Evolutionary conservation across 345 rosid genomes (phyloP).

Genomic region (Populus simonii): DNA sequence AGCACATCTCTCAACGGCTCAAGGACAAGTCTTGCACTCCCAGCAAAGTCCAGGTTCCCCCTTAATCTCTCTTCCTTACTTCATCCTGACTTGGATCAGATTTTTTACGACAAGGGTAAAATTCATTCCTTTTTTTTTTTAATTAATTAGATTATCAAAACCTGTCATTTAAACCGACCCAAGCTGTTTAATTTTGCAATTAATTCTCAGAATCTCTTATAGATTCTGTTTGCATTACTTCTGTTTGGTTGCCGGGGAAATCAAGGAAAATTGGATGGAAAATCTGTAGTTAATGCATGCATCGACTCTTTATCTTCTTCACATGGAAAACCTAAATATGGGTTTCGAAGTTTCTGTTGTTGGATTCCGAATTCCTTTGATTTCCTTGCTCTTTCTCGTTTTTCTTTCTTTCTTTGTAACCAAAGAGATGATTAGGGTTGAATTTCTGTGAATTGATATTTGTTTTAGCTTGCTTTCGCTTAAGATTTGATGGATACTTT

Average conservation of each 20-base stretch:
- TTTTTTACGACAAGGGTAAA: background rate
- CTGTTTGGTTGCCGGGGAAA: background rate
- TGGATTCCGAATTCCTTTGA: background rate
- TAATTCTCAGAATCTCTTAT: too few relatives aligned
- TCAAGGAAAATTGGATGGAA: background rate
- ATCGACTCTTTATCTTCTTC: background rate
- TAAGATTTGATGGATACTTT: background rate
- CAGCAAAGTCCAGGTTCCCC: slow-evolving; percentile 4
- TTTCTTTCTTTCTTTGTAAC: background rate
- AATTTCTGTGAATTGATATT: background rate
- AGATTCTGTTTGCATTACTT: background rate
- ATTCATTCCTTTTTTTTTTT: background rate
- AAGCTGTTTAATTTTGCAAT: too few relatives aligned
- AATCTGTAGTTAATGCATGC: background rate
- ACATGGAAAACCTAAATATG: background rate
- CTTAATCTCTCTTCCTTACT: background rate
- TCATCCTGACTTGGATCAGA: too few relatives aligned
- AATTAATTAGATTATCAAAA: too few relatives aligned
- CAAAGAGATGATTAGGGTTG: background rate
- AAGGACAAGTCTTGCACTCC: background rate
- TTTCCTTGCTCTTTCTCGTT: background rate
- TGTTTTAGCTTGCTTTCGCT: background rate
- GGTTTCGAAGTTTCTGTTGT: background rate
- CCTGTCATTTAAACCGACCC: too few relatives aligned
- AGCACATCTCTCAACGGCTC: background rate